phyloP scores from a whole-genome alignment of 164 flowering plant genomes.

The Liquidambar formosana region DNA sequence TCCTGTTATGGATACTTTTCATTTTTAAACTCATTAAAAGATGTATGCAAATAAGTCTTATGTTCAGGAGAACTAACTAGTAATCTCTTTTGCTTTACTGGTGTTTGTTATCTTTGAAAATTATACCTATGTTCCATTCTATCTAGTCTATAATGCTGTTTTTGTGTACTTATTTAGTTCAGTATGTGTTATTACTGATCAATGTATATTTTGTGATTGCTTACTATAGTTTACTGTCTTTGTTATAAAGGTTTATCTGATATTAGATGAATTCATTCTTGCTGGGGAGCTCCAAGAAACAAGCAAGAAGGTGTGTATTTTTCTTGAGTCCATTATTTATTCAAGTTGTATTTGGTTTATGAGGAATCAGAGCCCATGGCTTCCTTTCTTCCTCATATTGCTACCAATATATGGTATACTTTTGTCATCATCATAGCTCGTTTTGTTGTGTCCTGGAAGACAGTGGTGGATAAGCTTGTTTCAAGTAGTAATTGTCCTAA shows the following conservation, averaged over 20 bases:
- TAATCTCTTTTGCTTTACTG: too few species aligned
- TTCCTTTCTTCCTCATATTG: too few species aligned
- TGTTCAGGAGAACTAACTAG: too few species aligned
- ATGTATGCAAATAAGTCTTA: too few species aligned
- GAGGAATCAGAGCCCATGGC: too few species aligned
- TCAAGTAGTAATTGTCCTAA: not conserved
- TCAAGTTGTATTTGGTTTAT: not conserved
- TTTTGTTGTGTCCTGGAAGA: not conserved
- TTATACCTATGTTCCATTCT: too few species aligned
- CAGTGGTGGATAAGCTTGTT: not conserved
- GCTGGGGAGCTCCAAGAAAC: constrained; percentile 99
- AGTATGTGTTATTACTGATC: not conserved
- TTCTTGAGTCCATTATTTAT: not conserved
- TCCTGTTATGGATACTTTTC: too few species aligned
- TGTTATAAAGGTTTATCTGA: constrained; percentile 72
- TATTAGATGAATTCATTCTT: constrained; percentile 96
- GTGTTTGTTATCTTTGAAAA: too few species aligned
- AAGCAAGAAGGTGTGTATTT: constrained; percentile 76
- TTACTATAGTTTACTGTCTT: not conserved
- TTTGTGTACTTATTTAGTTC: not conserved
- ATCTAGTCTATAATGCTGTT: too few species aligned
- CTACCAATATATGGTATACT: not conserved
- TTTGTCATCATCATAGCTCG: not conserved
- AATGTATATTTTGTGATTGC: constrained; percentile 1
- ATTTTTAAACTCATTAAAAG: too few species aligned